Evolutionary conservation across 2,329 filamentous ascomycete species (phyloP), one percentile per base, ranked within the genome.

Genomic region (Verticillium klebahnii): DNA sequence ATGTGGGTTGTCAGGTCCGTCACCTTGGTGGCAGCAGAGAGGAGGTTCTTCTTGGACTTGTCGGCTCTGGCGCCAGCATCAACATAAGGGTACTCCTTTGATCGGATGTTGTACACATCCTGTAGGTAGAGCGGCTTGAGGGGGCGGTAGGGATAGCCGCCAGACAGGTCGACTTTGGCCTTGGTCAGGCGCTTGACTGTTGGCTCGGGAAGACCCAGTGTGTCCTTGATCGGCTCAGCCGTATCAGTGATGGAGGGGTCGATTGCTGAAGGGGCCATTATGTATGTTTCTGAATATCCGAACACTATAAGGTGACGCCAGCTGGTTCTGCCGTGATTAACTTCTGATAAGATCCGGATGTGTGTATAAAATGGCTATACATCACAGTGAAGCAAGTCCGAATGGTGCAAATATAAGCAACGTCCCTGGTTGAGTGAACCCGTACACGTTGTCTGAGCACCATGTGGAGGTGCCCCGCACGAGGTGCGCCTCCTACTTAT

Each of bases 121-220:
- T 92, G 85, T 0, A 91, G 76, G 67, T 87, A 92, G 1, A 91
- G 75, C 0, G 89, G 89, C 57, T 81, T 81, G 0, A 85, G 82
- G 1, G 89, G 89, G 0, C 88, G 84, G 67, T 91, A 91, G 0
- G 89, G 89, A 66, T 92, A 92, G 0, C 89, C 89, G 1, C 85
- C 75, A 1, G 86, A 89, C 2, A 92, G 78, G 69, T 92, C 88
- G 60, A 92, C 82, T 1, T 86, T 88, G 0, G 87, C 88, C 64
- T 89, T 90, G 66, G 86, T 83, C 0, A 92, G 78, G 4, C 89
- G 81, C 57, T 80, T 76, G 1, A 81, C 79, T 1, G 88, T 77
- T 1, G 82, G 67, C 11, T 79, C 79, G 2, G 89, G 89, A 7
- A 92, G 77, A 1, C 79, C 80, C 1, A 92, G 78, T 0, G 76